Evolutionary conservation across 164 flowering plant species (phyloP).

Genomic region (grape (Vitis vinifera)): ASM3070453v1 NC_081810.1:6863501-6864000

Average conservation of each 20-base stretch:
- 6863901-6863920: constrained; percentile 1
- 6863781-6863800: constrained; percentile 14
- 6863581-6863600: constrained; percentile 26
- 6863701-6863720: constrained; percentile 86
- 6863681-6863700: constrained; percentile 86
- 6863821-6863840: constrained; percentile 33
- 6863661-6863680: constrained; percentile 96
- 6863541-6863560: background rate
- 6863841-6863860: constrained; percentile 1
- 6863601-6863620: constrained; percentile 95
- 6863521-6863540: background rate
- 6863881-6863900: background rate
- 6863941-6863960: background rate
- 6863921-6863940: background rate
- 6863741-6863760: constrained; percentile 74
- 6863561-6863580: background rate
- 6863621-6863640: constrained; percentile 75
- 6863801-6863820: constrained; percentile 25
- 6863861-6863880: background rate
- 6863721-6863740: constrained; percentile 95
- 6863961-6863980: background rate
- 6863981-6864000: background rate
- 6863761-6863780: constrained; percentile 26
- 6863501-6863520: too few species aligned
- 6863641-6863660: constrained; percentile 87